phyloP scores from a whole-genome alignment of 78 protist species.

The Paulinella micropora region DNA sequence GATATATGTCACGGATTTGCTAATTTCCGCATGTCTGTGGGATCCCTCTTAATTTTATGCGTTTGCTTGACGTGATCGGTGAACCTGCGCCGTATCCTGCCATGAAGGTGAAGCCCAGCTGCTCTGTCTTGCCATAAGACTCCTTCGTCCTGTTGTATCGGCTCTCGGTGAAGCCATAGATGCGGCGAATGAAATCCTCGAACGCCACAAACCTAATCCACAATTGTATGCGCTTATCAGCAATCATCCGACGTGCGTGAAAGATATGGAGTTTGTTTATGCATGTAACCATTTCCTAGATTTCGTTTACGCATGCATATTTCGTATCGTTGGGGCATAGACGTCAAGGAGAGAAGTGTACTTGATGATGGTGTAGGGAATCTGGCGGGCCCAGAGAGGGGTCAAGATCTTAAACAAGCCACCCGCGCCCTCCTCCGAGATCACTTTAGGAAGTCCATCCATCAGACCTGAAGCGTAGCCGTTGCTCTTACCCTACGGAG shows the following conservation, averaged over 20 bases:
- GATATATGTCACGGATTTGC: too few species aligned
- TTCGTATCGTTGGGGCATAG: too few species aligned
- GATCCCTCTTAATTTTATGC: too few species aligned
- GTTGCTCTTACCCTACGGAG: too few species aligned
- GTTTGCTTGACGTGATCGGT: too few species aligned
- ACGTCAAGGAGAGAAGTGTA: too few species aligned
- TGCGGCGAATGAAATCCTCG: background rate
- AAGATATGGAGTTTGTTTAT: too few species aligned
- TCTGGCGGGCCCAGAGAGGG: constrained; percentile 69
- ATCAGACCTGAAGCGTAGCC: background rate
- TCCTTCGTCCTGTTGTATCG: background rate
- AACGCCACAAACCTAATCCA: background rate
- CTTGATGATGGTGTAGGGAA: constrained; percentile 69
- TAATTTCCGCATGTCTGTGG: too few species aligned
- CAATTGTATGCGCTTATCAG: too few species aligned
- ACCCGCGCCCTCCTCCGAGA: background rate
- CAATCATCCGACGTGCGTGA: too few species aligned
- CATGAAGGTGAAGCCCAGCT: background rate
- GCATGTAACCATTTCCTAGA: too few species aligned
- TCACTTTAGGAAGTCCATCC: background rate
- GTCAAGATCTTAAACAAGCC: background rate
- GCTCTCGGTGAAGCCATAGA: background rate
- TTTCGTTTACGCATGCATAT: too few species aligned
- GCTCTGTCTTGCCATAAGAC: background rate
- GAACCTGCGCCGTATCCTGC: background rate